Evolutionary conservation across 2,329 filamentous ascomycete species (phyloP).

Genomic region (Fusarium sp.): DNA sequence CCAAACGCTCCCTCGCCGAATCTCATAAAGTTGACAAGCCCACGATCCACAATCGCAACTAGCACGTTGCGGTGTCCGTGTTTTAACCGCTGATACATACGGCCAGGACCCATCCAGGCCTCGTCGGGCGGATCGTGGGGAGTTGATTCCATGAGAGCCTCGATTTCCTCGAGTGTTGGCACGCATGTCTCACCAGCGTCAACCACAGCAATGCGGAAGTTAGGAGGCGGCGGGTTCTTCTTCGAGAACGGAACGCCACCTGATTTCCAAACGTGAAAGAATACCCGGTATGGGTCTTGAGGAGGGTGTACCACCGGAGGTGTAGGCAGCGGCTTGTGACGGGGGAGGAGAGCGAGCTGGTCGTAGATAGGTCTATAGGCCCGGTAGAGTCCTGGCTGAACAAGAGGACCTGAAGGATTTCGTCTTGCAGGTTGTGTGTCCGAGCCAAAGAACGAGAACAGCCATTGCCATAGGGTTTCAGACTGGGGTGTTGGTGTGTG

Average conservation of each 20-base stretch:
- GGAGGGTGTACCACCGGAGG: conserved; percentile 48
- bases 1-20: conserved; percentile 85
- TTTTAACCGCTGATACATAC: conserved; percentile 82
- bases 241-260: conserved; percentile 77
- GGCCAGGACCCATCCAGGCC: conserved; percentile 57
- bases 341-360: conserved; percentile 79
- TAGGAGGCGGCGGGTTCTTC: conserved; percentile 79
- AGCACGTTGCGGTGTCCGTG: conserved; percentile 87
- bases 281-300: conserved; percentile 75
- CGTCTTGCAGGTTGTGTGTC: conserved; percentile 46
- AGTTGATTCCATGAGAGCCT: conserved; percentile 77
- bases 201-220: conserved; percentile 87
- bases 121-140: conserved; percentile 73
- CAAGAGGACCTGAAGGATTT: conserved; percentile 66
- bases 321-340: conserved; percentile 68
- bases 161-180: conserved; percentile 80
- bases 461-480: conserved; percentile 64
- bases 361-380: conserved; percentile 79
- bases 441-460: conserved; percentile 62
- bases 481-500: conserved; percentile 33
- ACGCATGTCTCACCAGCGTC: conserved; percentile 79
- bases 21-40: conserved; percentile 87
- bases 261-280: conserved; percentile 85
- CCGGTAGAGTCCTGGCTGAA: conserved; percentile 74
- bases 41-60: conserved; percentile 89